A percentile compares a stretch with the other conserved stretches of the same genome.
These are phyloP conservation scores for Ganoderma meredithae DNA, from an alignment of 1,284 basidiomycete genomes.

Conservation along the genomic window DNA sequence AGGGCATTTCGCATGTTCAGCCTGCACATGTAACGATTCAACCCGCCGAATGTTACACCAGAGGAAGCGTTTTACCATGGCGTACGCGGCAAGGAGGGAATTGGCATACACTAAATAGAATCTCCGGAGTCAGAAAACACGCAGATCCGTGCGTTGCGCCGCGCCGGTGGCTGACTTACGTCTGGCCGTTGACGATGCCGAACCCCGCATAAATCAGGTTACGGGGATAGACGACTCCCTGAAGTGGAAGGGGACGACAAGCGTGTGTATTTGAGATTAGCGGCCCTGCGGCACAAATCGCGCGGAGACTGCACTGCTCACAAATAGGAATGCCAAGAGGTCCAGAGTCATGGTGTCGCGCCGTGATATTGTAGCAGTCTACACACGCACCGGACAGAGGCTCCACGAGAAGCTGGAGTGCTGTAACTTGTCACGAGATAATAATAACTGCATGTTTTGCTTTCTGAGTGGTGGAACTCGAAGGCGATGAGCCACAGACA, in stretches of 20 bases:
- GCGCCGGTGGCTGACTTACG: too few relatives aligned
- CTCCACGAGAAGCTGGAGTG: too few relatives aligned
- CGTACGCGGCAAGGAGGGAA: constrained; percentile 25
- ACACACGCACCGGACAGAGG: too few relatives aligned
- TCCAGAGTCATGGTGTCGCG: constrained; percentile 8
- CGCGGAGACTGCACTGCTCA: neutral
- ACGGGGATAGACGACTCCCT: constrained; percentile 16
- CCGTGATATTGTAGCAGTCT: neutral
- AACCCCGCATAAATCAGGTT: constrained; percentile 20
- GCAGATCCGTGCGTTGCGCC: too few relatives aligned
- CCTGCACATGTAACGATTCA: neutral
- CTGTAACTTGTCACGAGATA: constrained; percentile 13
- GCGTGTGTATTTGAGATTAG: neutral
- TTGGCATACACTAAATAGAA: constrained; percentile 23
- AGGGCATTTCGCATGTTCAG: constrained; percentile 21
- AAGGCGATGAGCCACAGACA: neutral
- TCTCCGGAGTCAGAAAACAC: neutral
- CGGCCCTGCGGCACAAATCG: neutral
- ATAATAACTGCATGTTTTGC: neutral
- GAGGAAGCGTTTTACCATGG: neutral
- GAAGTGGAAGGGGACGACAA: too few relatives aligned
- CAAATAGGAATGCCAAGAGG: constrained; percentile 10
- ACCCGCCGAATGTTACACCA: too few relatives aligned
- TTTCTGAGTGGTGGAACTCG: neutral
- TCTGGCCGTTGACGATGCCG: constrained; percentile 20